Percentiles rank a stretch among this genome's conserved stretches.
Conservation (phyloP, 495 filamentous ascomycete species). For the Aspergillus hancockii region DNA sequence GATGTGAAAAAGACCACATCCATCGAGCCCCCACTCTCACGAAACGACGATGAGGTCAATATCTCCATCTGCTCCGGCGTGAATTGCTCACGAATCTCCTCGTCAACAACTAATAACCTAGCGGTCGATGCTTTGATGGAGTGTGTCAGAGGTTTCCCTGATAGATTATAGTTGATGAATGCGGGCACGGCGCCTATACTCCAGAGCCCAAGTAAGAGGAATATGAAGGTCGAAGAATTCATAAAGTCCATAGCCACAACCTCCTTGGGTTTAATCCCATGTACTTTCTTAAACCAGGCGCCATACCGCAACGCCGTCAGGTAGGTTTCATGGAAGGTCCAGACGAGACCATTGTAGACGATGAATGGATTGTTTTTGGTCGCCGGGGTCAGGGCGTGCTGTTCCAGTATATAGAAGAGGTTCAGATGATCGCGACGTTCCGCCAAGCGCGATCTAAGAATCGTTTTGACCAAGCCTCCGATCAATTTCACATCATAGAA, state of each 20-base stretch:
- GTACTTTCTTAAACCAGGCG: conserved; percentile 73
- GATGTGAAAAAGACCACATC: conserved; percentile 63
- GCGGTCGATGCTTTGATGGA: conserved; percentile 72
- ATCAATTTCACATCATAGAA: conserved; percentile 66
- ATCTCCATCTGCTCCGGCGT: conserved; percentile 45
- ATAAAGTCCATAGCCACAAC: conserved; percentile 88
- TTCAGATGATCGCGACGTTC: conserved; percentile 63
- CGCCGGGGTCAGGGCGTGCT: conserved; percentile 57
- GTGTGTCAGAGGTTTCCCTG: conserved; percentile 73
- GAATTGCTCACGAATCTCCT: conserved; percentile 58
- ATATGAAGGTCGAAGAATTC: conserved; percentile 81
- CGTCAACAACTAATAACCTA: conserved; percentile 73
- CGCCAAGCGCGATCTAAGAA: conserved; percentile 39
- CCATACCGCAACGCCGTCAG: conserved; percentile 74
- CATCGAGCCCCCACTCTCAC: conserved; percentile 51
- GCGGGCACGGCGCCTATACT: conserved; percentile 86
- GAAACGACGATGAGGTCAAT: conserved; percentile 43
- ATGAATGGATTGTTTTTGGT: conserved; percentile 63
- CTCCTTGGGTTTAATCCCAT: conserved; percentile 70
- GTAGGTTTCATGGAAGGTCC: conserved; percentile 84
- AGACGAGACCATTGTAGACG: conserved; percentile 71
- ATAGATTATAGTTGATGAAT: conserved; percentile 91
- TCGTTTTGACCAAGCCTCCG: conserved; percentile 43
- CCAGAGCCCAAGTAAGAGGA: conserved; percentile 86
- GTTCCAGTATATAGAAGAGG: conserved; percentile 79